Evolutionary conservation across 108 stramenopile species (phyloP), one percentile per base, ranked within the genome.

Genomic region (Nitzschia sp.): DNA sequence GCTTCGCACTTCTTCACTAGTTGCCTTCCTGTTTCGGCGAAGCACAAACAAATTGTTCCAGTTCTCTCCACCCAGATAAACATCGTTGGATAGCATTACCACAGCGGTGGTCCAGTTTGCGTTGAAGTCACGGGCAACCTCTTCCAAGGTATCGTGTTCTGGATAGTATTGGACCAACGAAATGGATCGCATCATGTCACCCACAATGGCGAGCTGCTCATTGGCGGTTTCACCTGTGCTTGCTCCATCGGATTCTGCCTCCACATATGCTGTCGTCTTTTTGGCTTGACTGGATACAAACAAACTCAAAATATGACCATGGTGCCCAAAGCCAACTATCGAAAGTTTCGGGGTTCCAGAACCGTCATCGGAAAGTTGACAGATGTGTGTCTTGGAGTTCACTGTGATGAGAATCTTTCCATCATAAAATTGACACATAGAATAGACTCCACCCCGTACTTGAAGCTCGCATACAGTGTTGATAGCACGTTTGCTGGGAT

Each of bases 151-250:
- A 29, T 91, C 59, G 68, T 91, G 84, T 52, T 90, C 76, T 22
- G 84, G 86, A 61, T 79, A 81, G 72, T 96, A 97, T 55, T 87
- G 86, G 8, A 99, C 83, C 3, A 98, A 66, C 39, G 92, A 87
- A 26, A 98, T 88, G 21, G 95, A 96, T 14, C 97, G 90, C 92
- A 97, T 95, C 46, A 99, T 77, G 62, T 99, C 98, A 8, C 97
- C 98, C 21, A 98, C 97, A 42, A 97, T 87, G 7, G 96, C 95
- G 53, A 95, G 82, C 70, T 81, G 80, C 60, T 93, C 88, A 58
- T 65, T 63, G 39, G 53, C 42, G 15, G 39, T 10, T 51, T 59
- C 58, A 10, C 43, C 43, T 24, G 61, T 53, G n/a, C 60, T 65
- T 53, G 60, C 55, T 10, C 21, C 62, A 40, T 62, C 66, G 20